Conservation (phyloP, 306 rosid genomes). For the Abrus precatorius region DNA sequence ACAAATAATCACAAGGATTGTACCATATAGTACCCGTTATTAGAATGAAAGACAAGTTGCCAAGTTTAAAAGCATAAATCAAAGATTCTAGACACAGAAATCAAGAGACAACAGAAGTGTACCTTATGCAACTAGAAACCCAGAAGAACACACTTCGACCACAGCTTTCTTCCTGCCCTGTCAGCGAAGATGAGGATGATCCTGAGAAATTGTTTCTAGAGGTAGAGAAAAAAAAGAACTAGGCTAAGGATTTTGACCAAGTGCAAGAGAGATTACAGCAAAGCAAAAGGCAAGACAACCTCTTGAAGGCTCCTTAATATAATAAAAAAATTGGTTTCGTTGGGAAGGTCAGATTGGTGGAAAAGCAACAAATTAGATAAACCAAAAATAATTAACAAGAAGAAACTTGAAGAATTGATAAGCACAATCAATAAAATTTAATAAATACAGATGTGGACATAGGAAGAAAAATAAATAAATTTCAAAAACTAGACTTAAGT, state of each 20-base stretch:
- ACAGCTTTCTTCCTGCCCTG: constrained; percentile 5
- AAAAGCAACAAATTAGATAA: constrained; percentile 53
- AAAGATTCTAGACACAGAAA: neutral
- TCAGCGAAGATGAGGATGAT: constrained; percentile 47
- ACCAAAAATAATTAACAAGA: neutral
- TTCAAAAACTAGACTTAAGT: neutral
- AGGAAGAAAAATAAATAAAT: neutral
- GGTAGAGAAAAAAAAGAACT: constrained; percentile 46
- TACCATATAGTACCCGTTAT: constrained; percentile 15
- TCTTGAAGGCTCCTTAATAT: constrained; percentile 41
- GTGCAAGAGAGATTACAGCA: constrained; percentile 27
- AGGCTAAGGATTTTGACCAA: constrained; percentile 52
- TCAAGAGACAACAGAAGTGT: constrained; percentile 11
- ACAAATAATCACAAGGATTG: neutral
- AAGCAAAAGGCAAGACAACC: constrained; percentile 44
- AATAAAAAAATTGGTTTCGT: constrained; percentile 6
- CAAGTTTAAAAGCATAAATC: neutral
- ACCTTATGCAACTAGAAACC: constrained; percentile 52
- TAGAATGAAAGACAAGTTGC: neutral
- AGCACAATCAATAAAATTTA: constrained; percentile 32
- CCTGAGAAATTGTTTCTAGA: constrained; percentile 34
- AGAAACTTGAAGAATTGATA: constrained; percentile 34
- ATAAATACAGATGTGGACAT: constrained; percentile 29
- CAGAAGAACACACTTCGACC: constrained; percentile 37
- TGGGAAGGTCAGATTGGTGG: constrained; percentile 55